Percentiles rank a stretch among this genome's conserved stretches.
Evolutionary conservation across 148 eudicot species (phyloP).

Genomic region (Rhododendron williamsianum): DNA sequence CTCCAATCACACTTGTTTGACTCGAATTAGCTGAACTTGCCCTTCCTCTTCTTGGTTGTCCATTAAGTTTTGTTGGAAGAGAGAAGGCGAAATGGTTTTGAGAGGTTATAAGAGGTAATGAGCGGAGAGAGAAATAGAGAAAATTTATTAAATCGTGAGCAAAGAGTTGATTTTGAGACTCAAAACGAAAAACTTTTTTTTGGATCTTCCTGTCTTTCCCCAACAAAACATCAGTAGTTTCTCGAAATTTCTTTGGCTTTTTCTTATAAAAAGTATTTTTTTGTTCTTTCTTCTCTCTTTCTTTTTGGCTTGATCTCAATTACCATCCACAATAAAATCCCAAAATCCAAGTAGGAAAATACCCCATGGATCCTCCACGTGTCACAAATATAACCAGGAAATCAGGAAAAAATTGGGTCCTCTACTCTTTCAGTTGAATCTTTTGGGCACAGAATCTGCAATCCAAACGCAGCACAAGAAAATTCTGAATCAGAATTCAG

Average conservation of each 20-base stretch:
- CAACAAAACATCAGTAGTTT: not conserved
- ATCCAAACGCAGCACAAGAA: not conserved
- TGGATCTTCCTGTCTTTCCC: not conserved
- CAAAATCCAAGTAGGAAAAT: slow-evolving; percentile 21
- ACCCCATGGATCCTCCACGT: slow-evolving; percentile 26
- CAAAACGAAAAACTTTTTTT: no score
- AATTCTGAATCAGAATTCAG: not conserved
- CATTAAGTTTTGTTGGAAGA: no score
- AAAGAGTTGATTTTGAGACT: no score
- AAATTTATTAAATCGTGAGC: no score
- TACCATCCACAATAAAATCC: slow-evolving; percentile 9
- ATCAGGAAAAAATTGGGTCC: not conserved
- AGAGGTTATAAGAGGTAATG: no score
- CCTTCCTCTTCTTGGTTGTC: no score
- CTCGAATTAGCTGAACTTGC: no score
- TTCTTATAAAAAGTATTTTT: not conserved
- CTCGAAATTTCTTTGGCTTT: not conserved
- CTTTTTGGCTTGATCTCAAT: not conserved
- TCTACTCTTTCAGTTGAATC: not conserved
- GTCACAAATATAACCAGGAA: slow-evolving; percentile 24
- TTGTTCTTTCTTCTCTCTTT: no score
- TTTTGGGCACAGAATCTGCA: not conserved
- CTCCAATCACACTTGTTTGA: no score
- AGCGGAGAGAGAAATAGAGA: no score
- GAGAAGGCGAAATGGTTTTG: no score